Evolutionary conservation across 768 basidiomycete species (phyloP), one percentile per base, ranked within the genome.

Genomic region (Cystofilobasidium capitatum): DNA sequence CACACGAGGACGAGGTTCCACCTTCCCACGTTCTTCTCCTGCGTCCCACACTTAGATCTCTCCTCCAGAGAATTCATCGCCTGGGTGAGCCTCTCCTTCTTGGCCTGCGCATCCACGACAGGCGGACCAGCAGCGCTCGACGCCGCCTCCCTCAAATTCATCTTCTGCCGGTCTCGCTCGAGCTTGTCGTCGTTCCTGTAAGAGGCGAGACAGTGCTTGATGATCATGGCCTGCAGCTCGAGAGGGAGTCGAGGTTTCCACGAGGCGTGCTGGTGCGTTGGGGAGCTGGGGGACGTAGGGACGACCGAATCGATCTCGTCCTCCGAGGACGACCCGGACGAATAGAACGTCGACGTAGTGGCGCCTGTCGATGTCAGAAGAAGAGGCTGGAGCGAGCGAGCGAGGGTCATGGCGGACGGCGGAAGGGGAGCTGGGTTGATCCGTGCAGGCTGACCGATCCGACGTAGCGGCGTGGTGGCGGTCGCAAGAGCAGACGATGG

Each of bases 181-280:
- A 8, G 42, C 65, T 60, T 59, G 33, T 66, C 65, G 36, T 66
- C 65, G n/a, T 24, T 37, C 16, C 65, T 42, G 22, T 60, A 66
- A n/a, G 54, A 49, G 24, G 57, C 65, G 45, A 66, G 36, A 8
- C 31, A 35, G 16, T 66, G 58, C 29, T 40, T 39, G 57, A 66
- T 49, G 42, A 66, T 49, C 42, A 66, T 66, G 29, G 58, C 44
- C 37, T 66, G 65, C 5, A 66, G 58, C 29, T 66, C 65, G 29
- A 66, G 65, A 5, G 65, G 65, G 17, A 66, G 65, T n/a, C 42
- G 57, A 24, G 65, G 65, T n/a, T 49, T 49, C 22, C 31, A 35
- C 22, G 29, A 35, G 16, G 45, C 13, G 0, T 24, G 16, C 16
- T 40, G n/a, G n/a, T n/a, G 47, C 22, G 31, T 17, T 0, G 60